Evolutionary conservation across 208 protist species (phyloP).

Genomic region (Leishmania guyanensis): DNA sequence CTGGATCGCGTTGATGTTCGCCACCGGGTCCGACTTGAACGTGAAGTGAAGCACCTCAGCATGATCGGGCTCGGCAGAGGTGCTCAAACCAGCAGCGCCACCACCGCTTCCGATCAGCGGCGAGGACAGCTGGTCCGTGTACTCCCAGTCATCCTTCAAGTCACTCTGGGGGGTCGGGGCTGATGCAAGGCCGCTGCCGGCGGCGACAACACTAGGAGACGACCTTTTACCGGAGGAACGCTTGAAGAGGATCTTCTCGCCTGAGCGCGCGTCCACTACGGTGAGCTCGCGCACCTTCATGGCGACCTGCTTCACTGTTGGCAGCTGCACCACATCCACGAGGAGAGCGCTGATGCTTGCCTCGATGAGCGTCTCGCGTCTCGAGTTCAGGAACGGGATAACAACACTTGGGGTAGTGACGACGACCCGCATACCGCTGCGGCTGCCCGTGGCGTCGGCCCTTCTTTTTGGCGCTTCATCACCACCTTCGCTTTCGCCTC

Average conservation of each 20-base stretch:
- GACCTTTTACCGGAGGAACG: background rate
- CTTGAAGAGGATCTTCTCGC: constrained; percentile 62
- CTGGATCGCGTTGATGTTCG: constrained; percentile 52
- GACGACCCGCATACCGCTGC: constrained; percentile 50
- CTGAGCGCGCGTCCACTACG: constrained; percentile 61
- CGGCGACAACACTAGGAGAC: background rate
- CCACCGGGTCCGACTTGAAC: constrained; percentile 45
- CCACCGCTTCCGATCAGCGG: constrained; percentile 11
- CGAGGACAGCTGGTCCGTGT: constrained; percentile 16
- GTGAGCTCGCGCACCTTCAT: constrained; percentile 69
- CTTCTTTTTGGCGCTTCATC: background rate
- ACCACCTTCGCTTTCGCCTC: background rate
- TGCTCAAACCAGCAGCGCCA: constrained; percentile 1
- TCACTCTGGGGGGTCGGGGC: constrained; percentile 10
- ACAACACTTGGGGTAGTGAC: constrained; percentile 71
- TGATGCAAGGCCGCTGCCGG: constrained; percentile 2
- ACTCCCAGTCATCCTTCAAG: constrained; percentile 26
- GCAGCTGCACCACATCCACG: constrained; percentile 55
- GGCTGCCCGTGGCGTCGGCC: background rate
- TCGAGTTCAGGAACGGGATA: constrained; percentile 72
- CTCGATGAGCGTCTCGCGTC: constrained; percentile 62
- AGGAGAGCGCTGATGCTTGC: constrained; percentile 65
- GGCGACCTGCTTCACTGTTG: constrained; percentile 41
- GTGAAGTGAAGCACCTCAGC: constrained; percentile 43
- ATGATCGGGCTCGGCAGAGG: constrained; percentile 6